Evolutionary conservation across 2,329 filamentous ascomycete genomes (phyloP).

Genomic region (Xylaria sp.): DNA sequence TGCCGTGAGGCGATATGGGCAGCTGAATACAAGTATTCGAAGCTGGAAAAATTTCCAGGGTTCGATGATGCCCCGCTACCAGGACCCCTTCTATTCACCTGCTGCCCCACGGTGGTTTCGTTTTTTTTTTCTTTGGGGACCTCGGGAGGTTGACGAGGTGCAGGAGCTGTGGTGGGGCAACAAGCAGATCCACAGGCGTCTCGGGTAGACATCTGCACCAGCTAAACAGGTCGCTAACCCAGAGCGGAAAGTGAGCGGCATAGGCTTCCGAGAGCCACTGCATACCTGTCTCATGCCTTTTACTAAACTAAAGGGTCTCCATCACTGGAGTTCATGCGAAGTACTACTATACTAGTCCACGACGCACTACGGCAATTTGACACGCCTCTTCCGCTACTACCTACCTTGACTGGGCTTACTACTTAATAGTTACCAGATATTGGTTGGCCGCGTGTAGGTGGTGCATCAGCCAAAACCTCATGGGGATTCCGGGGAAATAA

Average conservation of each 20-base stretch:
- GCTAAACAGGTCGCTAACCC: conserved; percentile 7
- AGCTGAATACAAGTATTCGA: conserved; percentile 6
- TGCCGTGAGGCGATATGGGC: neutral
- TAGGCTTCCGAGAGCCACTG: conserved; percentile 12
- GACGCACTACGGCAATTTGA: conserved; percentile 5
- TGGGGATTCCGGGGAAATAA: neutral
- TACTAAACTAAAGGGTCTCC: neutral
- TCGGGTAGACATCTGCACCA: conserved; percentile 14
- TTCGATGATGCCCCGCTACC: conserved; percentile 27
- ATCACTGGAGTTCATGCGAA: neutral
- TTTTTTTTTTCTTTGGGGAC: conserved; percentile 23
- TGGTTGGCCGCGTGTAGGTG: neutral
- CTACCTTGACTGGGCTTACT: neutral
- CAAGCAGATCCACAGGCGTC: conserved; percentile 9
- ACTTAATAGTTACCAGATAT: neutral
- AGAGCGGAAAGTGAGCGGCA: conserved; percentile 15
- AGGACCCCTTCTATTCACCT: conserved; percentile 1
- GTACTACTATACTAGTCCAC: too few species aligned
- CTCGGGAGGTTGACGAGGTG: conserved; percentile 19
- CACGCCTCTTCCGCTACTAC: conserved; percentile 3
- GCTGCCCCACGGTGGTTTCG: conserved; percentile 26
- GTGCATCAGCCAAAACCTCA: neutral
- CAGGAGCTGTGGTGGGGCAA: conserved; percentile 25
- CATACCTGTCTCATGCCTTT: neutral
- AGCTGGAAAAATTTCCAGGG: conserved; percentile 37